Evolutionary conservation across 257 asterid species (phyloP).

Genomic region (Echites panduratus): DNA sequence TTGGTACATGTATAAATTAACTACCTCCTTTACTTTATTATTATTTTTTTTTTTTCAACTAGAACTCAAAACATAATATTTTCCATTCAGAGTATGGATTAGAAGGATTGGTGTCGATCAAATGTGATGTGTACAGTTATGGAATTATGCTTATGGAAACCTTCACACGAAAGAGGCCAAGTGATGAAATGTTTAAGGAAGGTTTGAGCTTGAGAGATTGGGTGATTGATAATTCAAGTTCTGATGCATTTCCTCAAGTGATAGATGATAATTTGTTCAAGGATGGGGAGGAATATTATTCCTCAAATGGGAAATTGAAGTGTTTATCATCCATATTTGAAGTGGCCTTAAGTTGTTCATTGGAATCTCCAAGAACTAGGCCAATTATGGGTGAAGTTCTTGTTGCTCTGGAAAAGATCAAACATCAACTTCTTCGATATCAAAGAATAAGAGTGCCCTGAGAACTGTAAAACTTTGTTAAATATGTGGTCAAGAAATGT

Average conservation of each 20-base stretch:
- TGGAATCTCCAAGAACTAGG: conserved; percentile 1
- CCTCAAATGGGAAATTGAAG: not conserved
- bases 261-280: conserved; percentile 11
- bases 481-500: too few species aligned
- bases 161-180: conserved; percentile 6
- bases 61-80: too few species aligned
- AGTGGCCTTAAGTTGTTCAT: conserved; percentile 13
- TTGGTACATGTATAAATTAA: too few species aligned
- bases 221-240: not conserved
- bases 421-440: conserved; percentile 13
- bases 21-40: too few species aligned
- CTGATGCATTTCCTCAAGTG: conserved; percentile 3
- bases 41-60: too few species aligned
- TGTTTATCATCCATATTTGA: not conserved
- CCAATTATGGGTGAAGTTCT: conserved; percentile 15
- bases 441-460: too few species aligned
- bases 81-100: conserved; percentile 3
- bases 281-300: not conserved
- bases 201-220: not conserved
- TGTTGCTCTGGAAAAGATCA: conserved; percentile 15
- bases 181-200: not conserved
- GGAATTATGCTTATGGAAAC: conserved; percentile 11
- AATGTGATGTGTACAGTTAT: conserved; percentile 13
- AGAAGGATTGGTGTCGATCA: conserved; percentile 10
- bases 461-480: too few species aligned